phyloP scores from a whole-genome alignment of 768 basidiomycete species.

The Rhodosporidiobolus odoratus region DNA sequence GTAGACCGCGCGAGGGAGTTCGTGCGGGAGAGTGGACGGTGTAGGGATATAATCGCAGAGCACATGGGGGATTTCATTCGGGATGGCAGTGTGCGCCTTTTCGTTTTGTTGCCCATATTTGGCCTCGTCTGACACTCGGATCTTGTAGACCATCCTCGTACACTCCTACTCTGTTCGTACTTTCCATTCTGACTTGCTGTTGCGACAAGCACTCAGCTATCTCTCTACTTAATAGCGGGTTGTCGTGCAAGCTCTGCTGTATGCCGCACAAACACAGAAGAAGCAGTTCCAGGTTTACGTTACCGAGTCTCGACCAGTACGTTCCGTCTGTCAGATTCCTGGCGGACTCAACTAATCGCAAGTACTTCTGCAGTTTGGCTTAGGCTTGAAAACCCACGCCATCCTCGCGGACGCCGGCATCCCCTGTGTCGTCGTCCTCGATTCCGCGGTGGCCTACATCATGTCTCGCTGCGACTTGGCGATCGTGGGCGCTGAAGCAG shows the following conservation, averaged over 20 bases:
- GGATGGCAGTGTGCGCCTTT: constrained; percentile 66
- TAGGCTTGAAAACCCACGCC: constrained; percentile 83
- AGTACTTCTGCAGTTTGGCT: constrained; percentile 36
- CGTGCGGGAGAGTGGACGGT: constrained; percentile 63
- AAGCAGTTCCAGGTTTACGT: constrained; percentile 97
- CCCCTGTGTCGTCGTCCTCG: constrained; percentile 87
- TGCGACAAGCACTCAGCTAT: neutral
- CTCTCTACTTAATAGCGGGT: constrained; percentile 55
- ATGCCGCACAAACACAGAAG: constrained; percentile 68
- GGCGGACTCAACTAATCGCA: neutral
- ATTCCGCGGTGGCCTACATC: constrained; percentile 92
- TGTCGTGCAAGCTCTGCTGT: constrained; percentile 81
- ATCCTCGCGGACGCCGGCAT: constrained; percentile 81
- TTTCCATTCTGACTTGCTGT: neutral
- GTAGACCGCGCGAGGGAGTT: constrained; percentile 40
- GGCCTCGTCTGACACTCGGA: constrained; percentile 18
- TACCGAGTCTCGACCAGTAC: constrained; percentile 83
- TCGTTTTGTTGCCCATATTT: neutral
- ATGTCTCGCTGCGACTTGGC: constrained; percentile 80
- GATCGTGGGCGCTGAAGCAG: constrained; percentile 93
- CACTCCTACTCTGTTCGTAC: constrained; percentile 71
- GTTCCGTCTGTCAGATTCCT: constrained; percentile 50
- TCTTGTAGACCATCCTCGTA: constrained; percentile 69
- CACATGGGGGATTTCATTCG: constrained; percentile 86
- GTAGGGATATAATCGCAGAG: constrained; percentile 81